A percentile compares a stretch with the other conserved stretches of the same genome.
These are phyloP conservation scores for Magnusiomyces fungicola DNA, from an alignment of 1,139 yeast species.

Conservation along the genomic window DNA sequence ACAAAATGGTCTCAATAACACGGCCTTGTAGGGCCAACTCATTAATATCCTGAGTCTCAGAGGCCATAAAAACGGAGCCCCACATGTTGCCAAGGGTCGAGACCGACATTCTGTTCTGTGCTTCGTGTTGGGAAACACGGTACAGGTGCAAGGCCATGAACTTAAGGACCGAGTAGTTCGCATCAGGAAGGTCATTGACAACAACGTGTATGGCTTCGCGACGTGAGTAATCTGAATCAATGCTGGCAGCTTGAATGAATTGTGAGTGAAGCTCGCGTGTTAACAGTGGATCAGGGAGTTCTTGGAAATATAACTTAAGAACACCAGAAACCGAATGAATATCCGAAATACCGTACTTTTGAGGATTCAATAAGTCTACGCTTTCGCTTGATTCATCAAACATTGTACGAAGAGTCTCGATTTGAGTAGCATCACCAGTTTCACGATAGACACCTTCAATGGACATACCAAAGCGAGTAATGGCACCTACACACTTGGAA, in stretches of 20 bases:
- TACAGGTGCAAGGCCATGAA: slow-evolving; percentile 78
- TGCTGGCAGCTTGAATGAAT: slow-evolving; percentile 70
- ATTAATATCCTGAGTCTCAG: slow-evolving; percentile 56
- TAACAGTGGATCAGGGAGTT: slow-evolving; percentile 73
- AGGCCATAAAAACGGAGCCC: slow-evolving; percentile 81
- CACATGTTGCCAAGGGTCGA: slow-evolving; percentile 79
- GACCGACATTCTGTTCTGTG: slow-evolving; percentile 68
- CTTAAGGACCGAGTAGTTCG: slow-evolving; percentile 86
- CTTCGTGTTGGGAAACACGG: slow-evolving; percentile 58
- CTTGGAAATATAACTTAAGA: slow-evolving; percentile 67
- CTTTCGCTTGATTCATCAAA: slow-evolving; percentile 77
- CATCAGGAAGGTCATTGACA: slow-evolving; percentile 86
- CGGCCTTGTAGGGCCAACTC: slow-evolving; percentile 77
- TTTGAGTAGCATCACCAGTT: slow-evolving; percentile 68
- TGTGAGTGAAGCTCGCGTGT: slow-evolving; percentile 66
- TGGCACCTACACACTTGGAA: slow-evolving; percentile 76
- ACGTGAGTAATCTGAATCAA: slow-evolving; percentile 49
- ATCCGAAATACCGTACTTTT: slow-evolving; percentile 37
- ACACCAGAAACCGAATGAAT: slow-evolving; percentile 61
- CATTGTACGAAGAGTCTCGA: slow-evolving; percentile 61
- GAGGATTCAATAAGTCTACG: slow-evolving; percentile 46
- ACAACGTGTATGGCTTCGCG: slow-evolving; percentile 77
- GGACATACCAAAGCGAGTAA: slow-evolving; percentile 75
- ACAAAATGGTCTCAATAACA: slow-evolving; percentile 75
- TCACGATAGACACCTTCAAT: slow-evolving; percentile 87